Base-by-base conservation (phyloP, 805 yeast species). In the Candida cerambycidarum region DNA sequence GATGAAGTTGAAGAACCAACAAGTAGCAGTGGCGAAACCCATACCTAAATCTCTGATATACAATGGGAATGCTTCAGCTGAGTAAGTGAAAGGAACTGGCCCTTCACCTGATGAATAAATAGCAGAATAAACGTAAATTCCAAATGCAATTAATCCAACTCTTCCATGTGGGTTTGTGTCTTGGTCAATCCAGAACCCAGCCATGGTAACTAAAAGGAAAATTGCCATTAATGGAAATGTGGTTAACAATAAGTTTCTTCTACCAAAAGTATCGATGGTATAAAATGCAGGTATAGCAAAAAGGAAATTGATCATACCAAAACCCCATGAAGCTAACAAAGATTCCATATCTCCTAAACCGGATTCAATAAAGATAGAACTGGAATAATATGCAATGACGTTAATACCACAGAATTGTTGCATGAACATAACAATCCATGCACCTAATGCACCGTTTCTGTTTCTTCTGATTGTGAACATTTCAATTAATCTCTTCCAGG, bases 401-500 rank as follows among this genome's bases (percentile, higher is more conserved):
- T 88, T 88, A 61, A 88, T 79, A 53, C 96, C 96, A 65, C 95
- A 88, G 67, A 87, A 85, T 61, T 88, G 95, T 68, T 88, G 96
- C 88, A 84, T 83, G 58, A 87, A 85, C 80, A 89, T 88, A 46
- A 82, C 88, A 50, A 87, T 75, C 77, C 84, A 83, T 3, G 95
- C 80, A 42, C 87, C 95, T 43, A 83, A 53, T 6, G 87, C 80
- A 41, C 93, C 95, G 58, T 88, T 84, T 65, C 95, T 78, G 62
- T 85, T 86, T 71, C 96, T 79, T 62, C 93, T 77, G 36, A 85
- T 72, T 1, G 83, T 74, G 58, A 87, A 71, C 70, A 86, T 67
- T 58, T 82, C 85, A 40, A 63, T 65, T 36, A 78, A 39, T 55
- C 80, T 76, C 50, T 59, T 65, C 53, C 55, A 58, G 43, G 74